phyloP scores from a whole-genome alignment of 2,329 filamentous ascomycete genomes.

The Neopestalotiopsis sp. region DNA sequence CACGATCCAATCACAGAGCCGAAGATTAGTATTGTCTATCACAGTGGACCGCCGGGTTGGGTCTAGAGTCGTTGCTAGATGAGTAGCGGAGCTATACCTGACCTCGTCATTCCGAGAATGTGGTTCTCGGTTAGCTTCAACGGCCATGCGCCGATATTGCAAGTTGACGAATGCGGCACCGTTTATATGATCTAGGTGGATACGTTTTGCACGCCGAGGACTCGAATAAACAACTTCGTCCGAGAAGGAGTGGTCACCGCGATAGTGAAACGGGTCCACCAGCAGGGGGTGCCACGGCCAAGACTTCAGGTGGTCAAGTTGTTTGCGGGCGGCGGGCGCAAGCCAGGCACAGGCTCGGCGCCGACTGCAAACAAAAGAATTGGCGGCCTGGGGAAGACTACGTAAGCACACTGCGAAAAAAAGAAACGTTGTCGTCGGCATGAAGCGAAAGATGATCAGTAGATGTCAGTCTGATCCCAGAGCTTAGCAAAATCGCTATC shows the following conservation, averaged over 20 bases:
- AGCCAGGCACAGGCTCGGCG: not conserved
- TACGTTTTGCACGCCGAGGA: constrained; percentile 13
- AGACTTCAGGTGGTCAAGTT: not conserved
- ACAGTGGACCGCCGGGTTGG: not conserved
- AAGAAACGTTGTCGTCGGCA: not conserved
- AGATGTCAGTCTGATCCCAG: not conserved
- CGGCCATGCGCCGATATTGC: constrained; percentile 13
- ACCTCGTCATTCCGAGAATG: constrained; percentile 3
- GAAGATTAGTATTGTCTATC: constrained; percentile 5
- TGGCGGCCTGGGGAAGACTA: not conserved
- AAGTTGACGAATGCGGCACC: constrained; percentile 11
- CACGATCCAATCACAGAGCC: not conserved
- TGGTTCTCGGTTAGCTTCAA: constrained; percentile 8
- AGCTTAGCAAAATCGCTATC: not conserved
- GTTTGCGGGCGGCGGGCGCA: not conserved
- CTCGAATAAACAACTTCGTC: constrained; percentile 14
- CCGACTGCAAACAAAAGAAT: not conserved
- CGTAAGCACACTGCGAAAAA: not conserved
- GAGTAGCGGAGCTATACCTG: constrained; percentile 6
- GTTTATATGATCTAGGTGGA: constrained; percentile 3
- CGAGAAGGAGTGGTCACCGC: constrained; percentile 2
- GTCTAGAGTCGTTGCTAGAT: constrained; percentile 18
- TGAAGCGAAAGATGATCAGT: not conserved
- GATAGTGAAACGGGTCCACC: constrained; percentile 14
- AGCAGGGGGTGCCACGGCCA: not conserved